A percentile compares a stretch with the other conserved stretches of the same genome.
phyloP scores from a whole-genome alignment of 2,329 filamentous ascomycete genomes.

The Aspergillus latus region DNA sequence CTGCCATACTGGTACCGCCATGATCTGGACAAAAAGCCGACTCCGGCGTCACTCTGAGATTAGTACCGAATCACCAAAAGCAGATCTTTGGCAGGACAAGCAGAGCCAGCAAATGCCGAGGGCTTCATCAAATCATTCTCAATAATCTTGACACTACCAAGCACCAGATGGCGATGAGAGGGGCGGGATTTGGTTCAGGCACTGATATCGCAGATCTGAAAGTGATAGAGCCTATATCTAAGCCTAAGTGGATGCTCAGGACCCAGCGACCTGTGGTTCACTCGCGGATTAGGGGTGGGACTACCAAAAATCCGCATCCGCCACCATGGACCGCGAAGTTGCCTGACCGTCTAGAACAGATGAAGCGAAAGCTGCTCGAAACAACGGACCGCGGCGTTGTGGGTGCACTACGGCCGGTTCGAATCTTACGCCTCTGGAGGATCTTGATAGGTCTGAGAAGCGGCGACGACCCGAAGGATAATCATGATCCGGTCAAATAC shows the following conservation, averaged over 20 bases:
- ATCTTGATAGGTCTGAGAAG: slow-evolving; percentile 36
- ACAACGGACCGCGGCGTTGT: slow-evolving; percentile 41
- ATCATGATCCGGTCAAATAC: slow-evolving; percentile 28
- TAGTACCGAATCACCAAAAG: slow-evolving; percentile 31
- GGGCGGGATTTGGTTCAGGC: not conserved
- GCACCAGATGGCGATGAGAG: slow-evolving; percentile 1
- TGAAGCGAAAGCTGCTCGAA: slow-evolving; percentile 37
- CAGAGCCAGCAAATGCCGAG: slow-evolving; percentile 15
- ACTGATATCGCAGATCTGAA: not conserved
- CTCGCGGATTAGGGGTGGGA: not conserved
- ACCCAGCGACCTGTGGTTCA: not conserved
- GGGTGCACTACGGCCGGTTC: slow-evolving; percentile 34
- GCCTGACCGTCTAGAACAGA: slow-evolving; percentile 21
- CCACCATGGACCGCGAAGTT: not conserved
- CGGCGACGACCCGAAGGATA: slow-evolving; percentile 34
- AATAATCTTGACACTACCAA: slow-evolving; percentile 13
- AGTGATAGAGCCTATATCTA: not conserved
- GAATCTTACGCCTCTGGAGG: slow-evolving; percentile 34
- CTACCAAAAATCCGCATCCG: not conserved
- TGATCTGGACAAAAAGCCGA: slow-evolving; percentile 49
- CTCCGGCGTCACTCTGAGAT: slow-evolving; percentile 41
- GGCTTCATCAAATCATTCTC: slow-evolving; percentile 14
- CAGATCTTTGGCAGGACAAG: slow-evolving; percentile 37
- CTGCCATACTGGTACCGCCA: slow-evolving; percentile 15
- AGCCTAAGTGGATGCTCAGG: not conserved